phyloP scores from a whole-genome alignment of 1,284 basidiomycete genomes.

The Gymnopus androsaceus region DNA sequence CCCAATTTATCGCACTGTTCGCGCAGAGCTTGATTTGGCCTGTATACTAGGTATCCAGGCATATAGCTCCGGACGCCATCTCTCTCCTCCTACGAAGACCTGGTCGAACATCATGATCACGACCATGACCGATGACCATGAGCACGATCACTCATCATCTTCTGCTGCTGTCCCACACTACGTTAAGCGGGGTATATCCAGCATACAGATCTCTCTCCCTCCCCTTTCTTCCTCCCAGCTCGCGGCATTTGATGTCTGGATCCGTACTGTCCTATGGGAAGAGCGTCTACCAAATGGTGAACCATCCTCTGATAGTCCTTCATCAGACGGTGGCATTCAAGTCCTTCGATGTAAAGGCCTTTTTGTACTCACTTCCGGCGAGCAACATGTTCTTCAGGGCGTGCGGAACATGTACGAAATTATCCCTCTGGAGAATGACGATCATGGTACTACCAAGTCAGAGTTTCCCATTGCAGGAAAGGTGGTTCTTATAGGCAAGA shows the following conservation, averaged over 20 bases:
- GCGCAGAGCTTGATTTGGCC: constrained; percentile 69
- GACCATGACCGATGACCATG: constrained; percentile 36
- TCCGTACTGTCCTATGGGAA: constrained; percentile 82
- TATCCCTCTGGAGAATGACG: constrained; percentile 40
- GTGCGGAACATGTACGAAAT: constrained; percentile 88
- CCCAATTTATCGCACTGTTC: constrained; percentile 69
- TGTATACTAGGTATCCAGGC: constrained; percentile 80
- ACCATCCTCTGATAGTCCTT: neutral
- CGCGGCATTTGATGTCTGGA: constrained; percentile 70
- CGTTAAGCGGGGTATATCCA: constrained; percentile 72
- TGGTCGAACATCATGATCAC: constrained; percentile 31
- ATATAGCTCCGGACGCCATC: constrained; percentile 44
- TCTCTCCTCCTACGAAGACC: constrained; percentile 20
- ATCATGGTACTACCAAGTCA: constrained; percentile 43
- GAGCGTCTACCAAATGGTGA: constrained; percentile 39
- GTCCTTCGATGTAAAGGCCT: constrained; percentile 86
- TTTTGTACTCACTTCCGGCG: constrained; percentile 54
- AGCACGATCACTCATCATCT: constrained; percentile 32
- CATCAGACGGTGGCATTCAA: constrained; percentile 38
- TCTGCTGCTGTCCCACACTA: constrained; percentile 48
- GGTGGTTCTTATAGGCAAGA: constrained; percentile 86
- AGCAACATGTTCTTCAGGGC: constrained; percentile 78
- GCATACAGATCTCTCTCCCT: constrained; percentile 69
- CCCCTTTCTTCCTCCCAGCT: constrained; percentile 48
- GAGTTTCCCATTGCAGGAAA: constrained; percentile 61